phyloP scores from a whole-genome alignment of 1,284 basidiomycete genomes.

The Apiotrichum siamense region DNA sequence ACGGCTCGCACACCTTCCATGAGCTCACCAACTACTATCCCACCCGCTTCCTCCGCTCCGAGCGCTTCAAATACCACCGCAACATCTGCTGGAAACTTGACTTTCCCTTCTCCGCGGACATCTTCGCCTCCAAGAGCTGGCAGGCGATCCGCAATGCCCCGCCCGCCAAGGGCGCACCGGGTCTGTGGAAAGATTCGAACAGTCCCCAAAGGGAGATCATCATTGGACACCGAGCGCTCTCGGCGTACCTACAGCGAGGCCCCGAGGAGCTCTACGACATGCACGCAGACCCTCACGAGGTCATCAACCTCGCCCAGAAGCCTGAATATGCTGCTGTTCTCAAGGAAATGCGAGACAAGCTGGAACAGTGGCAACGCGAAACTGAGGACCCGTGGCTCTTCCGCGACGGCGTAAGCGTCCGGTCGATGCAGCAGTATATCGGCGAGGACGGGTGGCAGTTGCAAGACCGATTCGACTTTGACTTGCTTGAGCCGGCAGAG shows the following conservation, averaged over 20 bases:
- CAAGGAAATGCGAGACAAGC: conserved; percentile 2
- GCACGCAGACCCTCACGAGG: conserved; percentile 20
- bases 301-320: conserved; percentile 19
- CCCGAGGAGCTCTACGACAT: conserved; percentile 24
- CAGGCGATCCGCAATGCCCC: conserved; percentile 17
- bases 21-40: conserved; percentile 27
- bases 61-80: conserved; percentile 24
- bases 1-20: conserved; percentile 27
- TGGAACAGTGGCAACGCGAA: conserved; percentile 21
- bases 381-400: conserved; percentile 21
- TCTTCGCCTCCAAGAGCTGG: conserved; percentile 18
- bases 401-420: conserved; percentile 12
- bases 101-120: conserved; percentile 23
- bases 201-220: conserved; percentile 4
- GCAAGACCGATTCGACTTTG: conserved; percentile 9
- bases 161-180: not conserved
- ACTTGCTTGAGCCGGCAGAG: too few species aligned
- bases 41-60: conserved; percentile 18
- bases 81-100: conserved; percentile 26
- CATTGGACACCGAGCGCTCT: conserved; percentile 15
- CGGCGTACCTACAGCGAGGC: conserved; percentile 15
- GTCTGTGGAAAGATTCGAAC: not conserved
- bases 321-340: conserved; percentile 6
- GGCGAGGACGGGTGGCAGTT: conserved; percentile 3
- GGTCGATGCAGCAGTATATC: not conserved